A percentile compares a stretch with the other conserved stretches of the same genome.
phyloP scores from a whole-genome alignment of 805 yeast genomes.

The Kodamaea jinghongensis region DNA sequence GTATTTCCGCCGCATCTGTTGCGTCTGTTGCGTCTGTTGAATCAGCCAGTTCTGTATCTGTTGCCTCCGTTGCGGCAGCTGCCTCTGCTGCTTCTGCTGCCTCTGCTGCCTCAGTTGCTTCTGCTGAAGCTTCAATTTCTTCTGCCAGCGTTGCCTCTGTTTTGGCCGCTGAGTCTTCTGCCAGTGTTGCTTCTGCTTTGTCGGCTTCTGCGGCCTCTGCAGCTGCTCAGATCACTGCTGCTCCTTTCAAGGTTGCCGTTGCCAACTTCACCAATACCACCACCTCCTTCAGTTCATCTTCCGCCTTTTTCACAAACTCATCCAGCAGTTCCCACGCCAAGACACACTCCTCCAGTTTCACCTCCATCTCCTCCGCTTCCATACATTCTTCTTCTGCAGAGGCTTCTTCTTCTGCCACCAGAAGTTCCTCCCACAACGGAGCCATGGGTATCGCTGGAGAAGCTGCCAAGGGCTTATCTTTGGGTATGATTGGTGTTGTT shows the following conservation, averaged over 20 bases:
- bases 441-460: conserved; percentile 25
- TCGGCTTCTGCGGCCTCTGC: conserved; percentile 14
- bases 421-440: conserved; percentile 29
- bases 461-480: conserved; percentile 19
- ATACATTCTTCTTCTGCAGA: too few relatives aligned
- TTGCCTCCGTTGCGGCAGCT: conserved; percentile 15
- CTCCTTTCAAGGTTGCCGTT: not conserved
- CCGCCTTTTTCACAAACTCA: too few relatives aligned
- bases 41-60: conserved; percentile 16
- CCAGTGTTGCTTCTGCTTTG: conserved; percentile 26
- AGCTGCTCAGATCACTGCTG: conserved; percentile 6
- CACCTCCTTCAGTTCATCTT: conserved; percentile 3
- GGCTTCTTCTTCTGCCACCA: conserved; percentile 15
- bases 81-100: conserved; percentile 25
- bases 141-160: conserved; percentile 19
- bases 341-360: not conserved
- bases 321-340: not conserved
- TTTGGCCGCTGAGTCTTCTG: conserved; percentile 13
- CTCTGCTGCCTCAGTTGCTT: conserved; percentile 23
- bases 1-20: conserved; percentile 16
- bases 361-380: too few relatives aligned
- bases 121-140: conserved; percentile 11
- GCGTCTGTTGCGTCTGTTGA: conserved; percentile 9
- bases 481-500: conserved; percentile 27
- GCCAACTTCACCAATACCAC: conserved; percentile 12